phyloP scores from a whole-genome alignment of 2,329 filamentous ascomycete genomes.

The Aspergillus sp. region DNA sequence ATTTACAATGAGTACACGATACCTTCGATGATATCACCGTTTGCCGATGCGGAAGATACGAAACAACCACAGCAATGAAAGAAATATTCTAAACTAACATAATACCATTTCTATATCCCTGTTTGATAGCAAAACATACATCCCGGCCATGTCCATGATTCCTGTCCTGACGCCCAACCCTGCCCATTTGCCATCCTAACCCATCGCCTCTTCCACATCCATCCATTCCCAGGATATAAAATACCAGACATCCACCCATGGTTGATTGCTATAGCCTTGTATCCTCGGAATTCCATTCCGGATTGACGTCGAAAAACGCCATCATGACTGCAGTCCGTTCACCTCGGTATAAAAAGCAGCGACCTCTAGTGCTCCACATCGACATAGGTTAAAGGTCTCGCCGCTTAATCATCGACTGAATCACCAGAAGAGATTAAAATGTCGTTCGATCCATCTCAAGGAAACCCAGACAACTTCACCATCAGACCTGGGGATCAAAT shows the following conservation, averaged over 20 bases:
- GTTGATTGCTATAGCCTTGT: neutral
- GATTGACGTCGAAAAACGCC: neutral
- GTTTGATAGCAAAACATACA: too few relatives aligned
- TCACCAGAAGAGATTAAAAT: neutral
- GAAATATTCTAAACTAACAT: too few relatives aligned
- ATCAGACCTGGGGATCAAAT: slow-evolving; percentile 6
- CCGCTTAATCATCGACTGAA: neutral
- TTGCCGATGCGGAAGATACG: too few relatives aligned
- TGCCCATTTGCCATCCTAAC: too few relatives aligned
- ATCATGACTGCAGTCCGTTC: neutral
- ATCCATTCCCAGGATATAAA: neutral
- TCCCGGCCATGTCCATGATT: too few relatives aligned
- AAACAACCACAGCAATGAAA: too few relatives aligned
- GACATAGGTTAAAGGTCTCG: neutral
- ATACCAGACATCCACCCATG: neutral
- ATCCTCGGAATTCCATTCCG: neutral
- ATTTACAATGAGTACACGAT: too few relatives aligned
- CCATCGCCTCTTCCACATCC: neutral
- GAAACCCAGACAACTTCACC: slow-evolving; percentile 1
- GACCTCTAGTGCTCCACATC: neutral
- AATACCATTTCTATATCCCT: too few relatives aligned
- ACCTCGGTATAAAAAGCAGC: too few relatives aligned
- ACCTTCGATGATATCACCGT: too few relatives aligned
- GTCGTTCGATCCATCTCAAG: neutral
- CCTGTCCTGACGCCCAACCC: too few relatives aligned